A percentile compares a stretch with the other conserved stretches of the same genome.
phyloP scores from a whole-genome alignment of 352 stramenopile species.

The Blastocystis sp. region DNA sequence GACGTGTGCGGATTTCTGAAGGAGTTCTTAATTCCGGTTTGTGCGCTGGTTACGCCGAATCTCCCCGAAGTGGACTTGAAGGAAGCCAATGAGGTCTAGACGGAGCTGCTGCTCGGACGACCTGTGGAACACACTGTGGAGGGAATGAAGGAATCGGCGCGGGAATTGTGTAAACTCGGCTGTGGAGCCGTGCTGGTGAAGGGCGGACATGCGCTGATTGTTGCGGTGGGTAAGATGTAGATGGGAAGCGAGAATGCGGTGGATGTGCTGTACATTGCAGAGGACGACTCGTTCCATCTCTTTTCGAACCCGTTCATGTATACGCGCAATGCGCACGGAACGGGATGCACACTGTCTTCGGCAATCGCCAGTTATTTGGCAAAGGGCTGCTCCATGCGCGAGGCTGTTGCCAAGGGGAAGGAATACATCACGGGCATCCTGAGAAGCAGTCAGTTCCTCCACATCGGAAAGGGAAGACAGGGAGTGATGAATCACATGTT shows the following conservation, averaged over 20 bases:
- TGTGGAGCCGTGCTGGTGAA: constrained; percentile 84
- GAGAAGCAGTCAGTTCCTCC: not conserved
- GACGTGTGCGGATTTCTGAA: constrained; percentile 78
- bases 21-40: constrained; percentile 79
- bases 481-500: constrained; percentile 67
- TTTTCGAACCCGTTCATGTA: constrained; percentile 29
- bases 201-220: constrained; percentile 77
- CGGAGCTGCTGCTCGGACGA: constrained; percentile 78
- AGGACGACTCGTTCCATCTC: not conserved
- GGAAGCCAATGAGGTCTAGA: not conserved
- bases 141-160: constrained; percentile 79
- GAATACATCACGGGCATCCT: constrained; percentile 58
- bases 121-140: constrained; percentile 69
- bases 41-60: constrained; percentile 85
- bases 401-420: constrained; percentile 71
- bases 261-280: constrained; percentile 54
- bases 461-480: constrained; percentile 59
- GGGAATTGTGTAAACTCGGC: constrained; percentile 77
- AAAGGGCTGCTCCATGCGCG: constrained; percentile 70
- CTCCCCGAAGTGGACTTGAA: constrained; percentile 79
- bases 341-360: constrained; percentile 85
- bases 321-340: constrained; percentile 81
- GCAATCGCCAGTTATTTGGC: constrained; percentile 83
- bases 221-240: not conserved
- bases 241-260: constrained; percentile 8